Base-by-base conservation (phyloP, 2,329 filamentous ascomycete species). In the Diaporthe sp. region DNA sequence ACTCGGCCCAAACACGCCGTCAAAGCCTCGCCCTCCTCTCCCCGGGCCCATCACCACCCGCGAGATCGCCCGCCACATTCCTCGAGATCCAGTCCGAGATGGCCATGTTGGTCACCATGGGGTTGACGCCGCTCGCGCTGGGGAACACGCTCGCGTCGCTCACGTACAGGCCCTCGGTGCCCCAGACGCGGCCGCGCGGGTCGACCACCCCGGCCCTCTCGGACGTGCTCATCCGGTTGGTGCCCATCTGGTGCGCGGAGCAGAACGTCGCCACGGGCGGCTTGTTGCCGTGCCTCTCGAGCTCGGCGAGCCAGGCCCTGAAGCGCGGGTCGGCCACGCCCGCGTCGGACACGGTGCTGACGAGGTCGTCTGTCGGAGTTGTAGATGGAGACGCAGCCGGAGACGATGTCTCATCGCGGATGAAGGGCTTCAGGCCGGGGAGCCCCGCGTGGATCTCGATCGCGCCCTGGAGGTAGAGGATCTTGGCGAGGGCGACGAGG, bases 381-480 rank as follows among this genome's bases (percentile, higher is more conserved):
- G 28, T 4, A 4, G 28, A 4, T 31, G 28, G 28, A 4, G 28
- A 31, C 28, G 28, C 28, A 4, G 28, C 28, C 28, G 28, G 28
- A 4, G 25, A 13, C 17, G 68, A 15, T 17, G 68, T 47, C 2
- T 73, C 75, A 7, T 75, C 75, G 13, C 85, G 82, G 72, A 86
- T 79, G 81, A 95, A 98, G 0, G 91, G 87, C 28, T 88, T 86
- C 61, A 94, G 82, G 12, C 90, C 90, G 0, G 90, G 88, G 25
- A 93, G 87, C 3, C 87, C 85, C 0, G 91, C 87, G 81, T 92
- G 91, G 80, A 98, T 95, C 82, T 97, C 94, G 13, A 86, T 87
- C 0, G 95, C 95, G 44, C 95, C 95, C 72, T 91, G 88, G 49
- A 95, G 89, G 82, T 95, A 96, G 75, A 92, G 90, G 53, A 97